Evolutionary conservation across 352 stramenopile species (phyloP).

Genomic region (Phytophthora hybrid): DNA sequence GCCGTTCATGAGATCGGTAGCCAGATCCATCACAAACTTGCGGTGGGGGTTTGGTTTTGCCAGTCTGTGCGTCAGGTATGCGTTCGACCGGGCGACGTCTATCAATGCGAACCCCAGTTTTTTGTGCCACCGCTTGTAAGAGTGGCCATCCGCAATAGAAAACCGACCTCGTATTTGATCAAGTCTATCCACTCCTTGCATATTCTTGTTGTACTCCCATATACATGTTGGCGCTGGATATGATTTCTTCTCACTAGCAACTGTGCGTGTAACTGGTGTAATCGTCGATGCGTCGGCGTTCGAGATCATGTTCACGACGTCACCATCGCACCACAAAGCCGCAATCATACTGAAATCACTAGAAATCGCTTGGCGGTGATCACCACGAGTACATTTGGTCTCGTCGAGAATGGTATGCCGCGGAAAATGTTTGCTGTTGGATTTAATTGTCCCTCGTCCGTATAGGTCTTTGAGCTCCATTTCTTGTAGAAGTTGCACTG

Average conservation of each 20-base stretch:
- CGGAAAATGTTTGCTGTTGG: conserved; percentile 33
- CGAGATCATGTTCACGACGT: conserved; percentile 30
- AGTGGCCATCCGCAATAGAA: conserved; percentile 40
- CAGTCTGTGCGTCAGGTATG: too few relatives aligned
- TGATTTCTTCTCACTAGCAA: conserved; percentile 3
- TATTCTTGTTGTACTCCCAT: conserved; percentile 13
- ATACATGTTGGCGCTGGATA: conserved; percentile 38
- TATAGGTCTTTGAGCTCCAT: conserved; percentile 26
- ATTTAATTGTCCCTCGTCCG: conserved; percentile 20
- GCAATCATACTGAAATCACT: conserved; percentile 19
- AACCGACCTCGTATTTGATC: conserved; percentile 36
- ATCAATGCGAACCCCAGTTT: conserved; percentile 21
- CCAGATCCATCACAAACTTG: too few relatives aligned
- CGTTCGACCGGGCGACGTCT: too few relatives aligned
- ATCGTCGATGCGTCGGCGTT: conserved; percentile 13
- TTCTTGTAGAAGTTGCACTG: conserved; percentile 26
- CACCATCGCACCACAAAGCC: conserved; percentile 38
- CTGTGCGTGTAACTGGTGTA: conserved; percentile 23
- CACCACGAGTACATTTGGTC: neutral
- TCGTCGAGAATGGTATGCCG: conserved; percentile 23
- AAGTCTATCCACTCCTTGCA: conserved; percentile 37
- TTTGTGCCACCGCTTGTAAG: conserved; percentile 42
- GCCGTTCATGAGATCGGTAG: too few relatives aligned
- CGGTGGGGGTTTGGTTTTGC: too few relatives aligned
- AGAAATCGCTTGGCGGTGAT: conserved; percentile 23